Evolutionary conservation across 164 flowering plant genomes (phyloP), one percentile per base, ranked within the genome.

Genomic region (Cinnamomum chago): DNA sequence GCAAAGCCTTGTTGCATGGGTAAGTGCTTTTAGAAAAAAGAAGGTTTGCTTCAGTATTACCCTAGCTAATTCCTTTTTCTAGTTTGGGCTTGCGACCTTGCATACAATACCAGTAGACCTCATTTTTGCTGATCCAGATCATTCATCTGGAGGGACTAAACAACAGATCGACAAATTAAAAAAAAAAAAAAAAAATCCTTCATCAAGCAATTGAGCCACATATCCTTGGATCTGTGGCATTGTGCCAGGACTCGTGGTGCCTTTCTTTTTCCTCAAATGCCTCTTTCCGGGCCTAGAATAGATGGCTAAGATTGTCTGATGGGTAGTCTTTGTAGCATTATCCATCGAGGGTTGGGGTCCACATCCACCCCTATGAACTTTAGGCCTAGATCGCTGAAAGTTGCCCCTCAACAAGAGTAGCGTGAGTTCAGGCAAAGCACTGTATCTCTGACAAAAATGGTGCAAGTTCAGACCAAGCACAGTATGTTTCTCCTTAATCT

Each of bases 1-100:
- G 68, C 85, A 86, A 76, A 84, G 84, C 75, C 88, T 86, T 71
- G 84, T 86, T 79, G 12, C 76, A 55, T 84, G 87, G 87, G 87
- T 86, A 80, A 70, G 27, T 27, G 20, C 14, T 62, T 60, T 50
- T 66, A 73, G 58, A 55, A 55, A 14, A 2, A 14, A 55, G n/a
- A 55, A 55, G 18, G 17, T 55, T 15, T 55, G 60, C 60, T 55
- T 20, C 1, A 14, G 17, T 55, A 3, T 15, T 14, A 55, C 20
- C 60, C 13, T 3, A 55, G 60, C 20, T 40, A 9, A 7, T 40
- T 6, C 47, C 20, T 55, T 3, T 55, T 55, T 55, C n/a, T 55
- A 20, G n/a, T 55, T 55, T 55, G n/a, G n/a, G 60, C 20, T 5
- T 15, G 20, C 0, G n/a, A 30, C 35, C 35, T 30, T 30, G 35